phyloP scores from a whole-genome alignment of 192 early-diverging fungal genomes.

The Entomortierella parvispora region DNA sequence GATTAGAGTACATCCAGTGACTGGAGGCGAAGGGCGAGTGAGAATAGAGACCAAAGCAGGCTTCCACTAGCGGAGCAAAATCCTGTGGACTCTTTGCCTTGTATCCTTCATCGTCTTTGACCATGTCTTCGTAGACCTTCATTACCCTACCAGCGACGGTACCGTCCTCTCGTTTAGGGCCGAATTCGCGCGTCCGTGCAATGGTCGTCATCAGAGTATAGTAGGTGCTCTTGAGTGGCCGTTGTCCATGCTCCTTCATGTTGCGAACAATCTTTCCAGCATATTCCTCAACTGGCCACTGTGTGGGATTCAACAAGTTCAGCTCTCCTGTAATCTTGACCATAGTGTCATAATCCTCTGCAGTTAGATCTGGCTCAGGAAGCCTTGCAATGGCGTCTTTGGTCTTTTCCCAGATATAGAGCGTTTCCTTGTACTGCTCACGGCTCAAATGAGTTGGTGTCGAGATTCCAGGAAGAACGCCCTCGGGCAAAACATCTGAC shows the following conservation, averaged over 20 bases:
- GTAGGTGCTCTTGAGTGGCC: conserved; percentile 25
- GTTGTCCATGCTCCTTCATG: conserved; percentile 22
- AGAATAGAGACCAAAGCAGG: conserved; percentile 42
- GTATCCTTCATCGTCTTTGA: conserved; percentile 10
- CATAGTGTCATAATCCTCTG: conserved; percentile 32
- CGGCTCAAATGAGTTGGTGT: conserved; percentile 30
- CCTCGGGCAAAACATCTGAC: conserved; percentile 16
- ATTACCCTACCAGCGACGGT: not conserved
- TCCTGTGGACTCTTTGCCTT: conserved; percentile 14
- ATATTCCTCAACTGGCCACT: conserved; percentile 13
- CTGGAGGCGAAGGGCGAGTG: conserved; percentile 33
- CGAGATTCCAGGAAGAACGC: conserved; percentile 29
- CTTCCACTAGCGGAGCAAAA: conserved; percentile 30
- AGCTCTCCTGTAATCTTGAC: conserved; percentile 20
- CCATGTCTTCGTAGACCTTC: conserved; percentile 40
- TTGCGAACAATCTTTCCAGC: not conserved
- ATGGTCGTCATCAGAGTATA: conserved; percentile 29
- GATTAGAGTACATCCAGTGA: conserved; percentile 49
- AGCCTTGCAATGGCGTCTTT: conserved; percentile 8
- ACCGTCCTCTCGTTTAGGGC: conserved; percentile 13
- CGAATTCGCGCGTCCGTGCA: conserved; percentile 34
- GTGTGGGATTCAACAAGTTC: conserved; percentile 21
- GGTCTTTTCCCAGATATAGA: conserved; percentile 11
- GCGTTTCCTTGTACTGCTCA: conserved; percentile 14
- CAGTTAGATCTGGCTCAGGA: conserved; percentile 8